A percentile compares a stretch with the other conserved stretches of the same genome.
Evolutionary conservation across 2,329 filamentous ascomycete species (phyloP).

Genomic region (Arthrobotrys pseudoclavata): DNA sequence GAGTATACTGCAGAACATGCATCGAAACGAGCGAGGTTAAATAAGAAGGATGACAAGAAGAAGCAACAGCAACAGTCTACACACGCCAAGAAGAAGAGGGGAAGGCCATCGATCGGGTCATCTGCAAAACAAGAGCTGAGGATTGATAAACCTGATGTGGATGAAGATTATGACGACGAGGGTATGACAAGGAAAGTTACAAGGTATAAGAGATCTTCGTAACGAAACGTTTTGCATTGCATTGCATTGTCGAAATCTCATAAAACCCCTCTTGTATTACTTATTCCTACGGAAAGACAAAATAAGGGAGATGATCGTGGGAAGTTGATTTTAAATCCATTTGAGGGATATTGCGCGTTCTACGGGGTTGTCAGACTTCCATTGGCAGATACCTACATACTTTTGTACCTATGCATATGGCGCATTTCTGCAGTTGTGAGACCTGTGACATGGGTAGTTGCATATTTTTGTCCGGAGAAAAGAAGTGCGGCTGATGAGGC

Average conservation of each 20-base stretch:
- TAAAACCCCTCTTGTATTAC: slow-evolving; percentile 3
- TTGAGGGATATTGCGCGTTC: slow-evolving; percentile 12
- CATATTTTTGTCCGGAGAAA: slow-evolving; percentile 1
- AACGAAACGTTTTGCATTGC: slow-evolving; percentile 1
- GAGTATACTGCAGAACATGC: slow-evolving; percentile 20
- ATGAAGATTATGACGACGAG: slow-evolving; percentile 14
- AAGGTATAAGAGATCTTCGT: slow-evolving; percentile 46
- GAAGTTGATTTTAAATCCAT: slow-evolving; percentile 16
- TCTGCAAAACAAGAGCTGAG: slow-evolving; percentile 34
- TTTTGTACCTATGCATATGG: background rate
- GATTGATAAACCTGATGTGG: slow-evolving; percentile 12
- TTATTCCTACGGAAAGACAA: background rate
- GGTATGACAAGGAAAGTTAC: slow-evolving; percentile 34
- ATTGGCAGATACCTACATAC: background rate
- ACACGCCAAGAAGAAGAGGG: slow-evolving; percentile 14
- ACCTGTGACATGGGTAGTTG: slow-evolving; percentile 21
- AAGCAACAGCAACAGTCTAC: slow-evolving; percentile 7
- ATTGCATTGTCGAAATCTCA: slow-evolving; percentile 1
- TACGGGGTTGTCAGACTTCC: slow-evolving; percentile 2
- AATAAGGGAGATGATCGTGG: background rate
- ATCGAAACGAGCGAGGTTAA: slow-evolving; percentile 45
- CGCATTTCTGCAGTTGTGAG: slow-evolving; percentile 4
- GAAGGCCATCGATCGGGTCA: slow-evolving; percentile 15
- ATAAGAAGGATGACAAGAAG: background rate
- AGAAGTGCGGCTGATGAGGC: slow-evolving; percentile 47